phyloP scores from a whole-genome alignment of 495 filamentous ascomycete species.

The Lasiosphaeris hirsuta region DNA sequence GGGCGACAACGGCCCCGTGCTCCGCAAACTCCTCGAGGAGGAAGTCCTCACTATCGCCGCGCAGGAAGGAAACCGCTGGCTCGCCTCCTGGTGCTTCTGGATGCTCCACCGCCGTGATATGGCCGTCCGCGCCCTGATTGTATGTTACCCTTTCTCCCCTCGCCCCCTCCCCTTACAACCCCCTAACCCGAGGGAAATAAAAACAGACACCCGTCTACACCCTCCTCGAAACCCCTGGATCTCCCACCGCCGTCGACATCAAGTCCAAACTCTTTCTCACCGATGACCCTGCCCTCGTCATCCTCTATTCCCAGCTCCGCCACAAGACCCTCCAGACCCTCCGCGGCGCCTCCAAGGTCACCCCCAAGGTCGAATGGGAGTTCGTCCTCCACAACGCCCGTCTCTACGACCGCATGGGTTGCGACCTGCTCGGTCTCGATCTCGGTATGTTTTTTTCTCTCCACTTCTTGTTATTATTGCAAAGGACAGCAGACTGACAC shows the following conservation, averaged over 20 bases:
- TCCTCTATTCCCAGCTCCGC: slow-evolving; percentile 83
- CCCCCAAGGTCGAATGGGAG: slow-evolving; percentile 75
- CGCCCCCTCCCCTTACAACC: neutral
- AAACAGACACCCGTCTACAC: slow-evolving; percentile 70
- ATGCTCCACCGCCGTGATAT: slow-evolving; percentile 80
- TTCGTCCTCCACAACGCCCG: slow-evolving; percentile 87
- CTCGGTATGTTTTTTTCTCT: slow-evolving; percentile 44
- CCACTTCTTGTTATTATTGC: neutral
- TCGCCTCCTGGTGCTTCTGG: slow-evolving; percentile 95
- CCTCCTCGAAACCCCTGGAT: slow-evolving; percentile 57
- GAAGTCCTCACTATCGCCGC: slow-evolving; percentile 75
- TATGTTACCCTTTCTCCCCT: slow-evolving; percentile 27
- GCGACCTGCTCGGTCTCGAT: slow-evolving; percentile 87
- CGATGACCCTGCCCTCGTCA: slow-evolving; percentile 83
- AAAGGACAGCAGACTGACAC: neutral
- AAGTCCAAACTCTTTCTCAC: slow-evolving; percentile 76
- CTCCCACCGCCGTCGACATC: slow-evolving; percentile 47
- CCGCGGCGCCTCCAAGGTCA: slow-evolving; percentile 77
- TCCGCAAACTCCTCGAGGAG: slow-evolving; percentile 72
- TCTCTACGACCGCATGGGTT: slow-evolving; percentile 92
- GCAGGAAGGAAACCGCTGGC: slow-evolving; percentile 83
- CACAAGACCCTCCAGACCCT: slow-evolving; percentile 83
- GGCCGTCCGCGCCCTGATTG: slow-evolving; percentile 80
- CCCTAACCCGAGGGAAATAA: neutral
- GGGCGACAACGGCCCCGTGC: slow-evolving; percentile 74